A percentile compares a stretch with the other conserved stretches of the same genome.
Conservation (phyloP, 768 basidiomycete species). For the Lyophyllum atratum region DNA sequence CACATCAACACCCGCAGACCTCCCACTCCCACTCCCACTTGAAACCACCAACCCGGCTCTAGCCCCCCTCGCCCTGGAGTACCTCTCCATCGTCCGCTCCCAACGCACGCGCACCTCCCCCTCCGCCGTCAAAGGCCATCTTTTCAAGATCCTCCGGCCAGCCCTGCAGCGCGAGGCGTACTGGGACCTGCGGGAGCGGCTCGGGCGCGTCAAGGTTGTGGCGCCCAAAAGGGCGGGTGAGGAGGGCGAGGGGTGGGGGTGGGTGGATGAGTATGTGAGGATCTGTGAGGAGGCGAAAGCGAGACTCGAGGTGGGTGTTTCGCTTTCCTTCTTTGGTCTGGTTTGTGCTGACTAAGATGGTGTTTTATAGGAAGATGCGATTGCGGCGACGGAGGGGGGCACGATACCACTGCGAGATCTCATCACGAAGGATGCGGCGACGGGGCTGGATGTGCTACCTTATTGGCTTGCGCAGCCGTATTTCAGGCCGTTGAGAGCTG, state of each 20-base stretch:
- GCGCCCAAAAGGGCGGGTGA: not conserved
- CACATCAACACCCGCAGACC: conserved; percentile 6
- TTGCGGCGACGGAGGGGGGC: conserved; percentile 15
- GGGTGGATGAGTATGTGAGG: conserved; percentile 48
- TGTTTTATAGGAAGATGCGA: conserved; percentile 24
- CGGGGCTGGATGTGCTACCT: conserved; percentile 39
- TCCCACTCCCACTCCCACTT: not conserved
- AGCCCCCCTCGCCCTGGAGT: conserved; percentile 78
- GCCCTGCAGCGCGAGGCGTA: conserved; percentile 56
- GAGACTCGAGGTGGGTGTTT: conserved; percentile 45
- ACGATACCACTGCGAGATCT: conserved; percentile 33
- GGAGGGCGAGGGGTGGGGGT: conserved; percentile 23
- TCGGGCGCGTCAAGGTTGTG: conserved; percentile 51
- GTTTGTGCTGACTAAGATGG: too few species aligned
- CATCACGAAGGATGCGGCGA: conserved; percentile 32
- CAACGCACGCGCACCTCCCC: conserved; percentile 65
- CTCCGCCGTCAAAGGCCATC: conserved; percentile 83
- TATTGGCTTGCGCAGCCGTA: conserved; percentile 65
- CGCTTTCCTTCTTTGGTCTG: not conserved
- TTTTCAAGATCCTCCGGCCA: conserved; percentile 91
- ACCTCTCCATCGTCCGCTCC: conserved; percentile 74
- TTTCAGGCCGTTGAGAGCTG: conserved; percentile 44
- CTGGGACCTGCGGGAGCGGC: conserved; percentile 67
- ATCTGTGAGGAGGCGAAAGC: conserved; percentile 61
- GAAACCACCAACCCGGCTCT: conserved; percentile 51